phyloP scores from a whole-genome alignment of 768 basidiomycete genomes.

The Gymnopilus junonius region DNA sequence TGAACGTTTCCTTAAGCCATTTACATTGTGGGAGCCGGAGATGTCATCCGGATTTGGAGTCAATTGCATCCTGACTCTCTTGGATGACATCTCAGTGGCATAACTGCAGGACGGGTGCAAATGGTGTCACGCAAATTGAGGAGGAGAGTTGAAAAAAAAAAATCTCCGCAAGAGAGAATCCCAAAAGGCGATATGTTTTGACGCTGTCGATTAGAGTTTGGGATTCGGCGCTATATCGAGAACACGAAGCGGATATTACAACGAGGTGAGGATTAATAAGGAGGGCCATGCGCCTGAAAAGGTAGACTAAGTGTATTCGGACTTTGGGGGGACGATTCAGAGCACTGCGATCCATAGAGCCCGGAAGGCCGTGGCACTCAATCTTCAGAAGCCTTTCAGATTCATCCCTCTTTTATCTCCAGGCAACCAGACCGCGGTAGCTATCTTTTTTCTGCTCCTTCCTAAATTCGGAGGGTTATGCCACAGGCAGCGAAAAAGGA shows the following conservation, averaged over 20 bases:
- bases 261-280: conserved; percentile 10
- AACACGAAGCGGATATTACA: conserved; percentile 9
- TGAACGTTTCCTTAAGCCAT: background rate
- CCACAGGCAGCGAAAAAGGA: conserved; percentile 56
- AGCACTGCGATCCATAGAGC: conserved; percentile 15
- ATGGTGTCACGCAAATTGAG: no score
- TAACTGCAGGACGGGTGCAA: background rate
- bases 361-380: conserved; percentile 18
- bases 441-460: conserved; percentile 9
- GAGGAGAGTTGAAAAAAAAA: background rate
- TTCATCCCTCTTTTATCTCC: conserved; percentile 13
- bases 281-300: conserved; percentile 11
- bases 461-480: conserved; percentile 40
- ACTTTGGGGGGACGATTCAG: conserved; percentile 20
- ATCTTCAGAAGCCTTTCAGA: conserved; percentile 13
- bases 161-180: background rate
- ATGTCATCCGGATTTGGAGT: background rate
- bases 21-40: conserved; percentile 6
- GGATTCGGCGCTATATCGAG: conserved; percentile 8
- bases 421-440: conserved; percentile 12
- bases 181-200: conserved; percentile 5
- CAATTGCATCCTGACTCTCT: background rate
- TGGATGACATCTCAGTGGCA: background rate
- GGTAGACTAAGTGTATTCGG: conserved; percentile 12
- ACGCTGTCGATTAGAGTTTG: conserved; percentile 7